phyloP scores from a whole-genome alignment of 2,329 filamentous ascomycete genomes.

The Ascochyta koolunga region DNA sequence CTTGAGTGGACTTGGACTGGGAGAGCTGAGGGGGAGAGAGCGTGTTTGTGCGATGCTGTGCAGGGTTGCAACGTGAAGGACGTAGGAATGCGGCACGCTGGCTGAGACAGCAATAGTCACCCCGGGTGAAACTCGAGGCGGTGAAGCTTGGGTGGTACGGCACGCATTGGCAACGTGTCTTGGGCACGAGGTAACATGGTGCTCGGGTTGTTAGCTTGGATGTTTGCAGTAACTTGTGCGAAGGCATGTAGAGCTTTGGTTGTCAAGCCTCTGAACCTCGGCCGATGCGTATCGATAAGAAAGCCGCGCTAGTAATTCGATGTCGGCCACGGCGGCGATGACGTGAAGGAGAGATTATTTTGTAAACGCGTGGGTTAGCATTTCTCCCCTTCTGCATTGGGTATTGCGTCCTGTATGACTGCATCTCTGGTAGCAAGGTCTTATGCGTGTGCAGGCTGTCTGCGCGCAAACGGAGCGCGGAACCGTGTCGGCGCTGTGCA shows the following conservation, averaged over 20 bases:
- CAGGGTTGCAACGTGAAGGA: slow-evolving; percentile 14
- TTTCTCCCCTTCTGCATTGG: slow-evolving; percentile 1
- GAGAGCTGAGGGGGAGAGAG: too few species aligned
- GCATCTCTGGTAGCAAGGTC: slow-evolving; percentile 23
- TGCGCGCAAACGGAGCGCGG: slow-evolving; percentile 42
- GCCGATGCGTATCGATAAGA: slow-evolving; percentile 14
- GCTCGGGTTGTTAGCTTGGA: neutral
- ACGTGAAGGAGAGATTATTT: slow-evolving; percentile 22
- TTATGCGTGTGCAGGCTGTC: slow-evolving; percentile 49
- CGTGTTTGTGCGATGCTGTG: slow-evolving; percentile 1
- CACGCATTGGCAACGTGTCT: slow-evolving; percentile 7
- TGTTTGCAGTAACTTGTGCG: neutral
- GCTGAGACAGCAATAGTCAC: slow-evolving; percentile 13
- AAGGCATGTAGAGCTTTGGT: too few species aligned
- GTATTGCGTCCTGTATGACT: slow-evolving; percentile 36
- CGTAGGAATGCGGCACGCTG: neutral
- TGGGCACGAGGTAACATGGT: neutral
- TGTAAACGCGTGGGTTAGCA: neutral
- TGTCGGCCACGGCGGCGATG: slow-evolving; percentile 17
- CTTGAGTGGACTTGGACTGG: too few species aligned
- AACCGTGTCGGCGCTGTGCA: slow-evolving; percentile 10
- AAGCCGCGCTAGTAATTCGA: slow-evolving; percentile 1
- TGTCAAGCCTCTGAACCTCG: slow-evolving; percentile 7
- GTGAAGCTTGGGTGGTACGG: slow-evolving; percentile 7
- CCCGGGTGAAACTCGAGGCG: neutral